Conservation (phyloP, 2,329 filamentous ascomycete species). For the Chrysosphaeria jannelii region DNA sequence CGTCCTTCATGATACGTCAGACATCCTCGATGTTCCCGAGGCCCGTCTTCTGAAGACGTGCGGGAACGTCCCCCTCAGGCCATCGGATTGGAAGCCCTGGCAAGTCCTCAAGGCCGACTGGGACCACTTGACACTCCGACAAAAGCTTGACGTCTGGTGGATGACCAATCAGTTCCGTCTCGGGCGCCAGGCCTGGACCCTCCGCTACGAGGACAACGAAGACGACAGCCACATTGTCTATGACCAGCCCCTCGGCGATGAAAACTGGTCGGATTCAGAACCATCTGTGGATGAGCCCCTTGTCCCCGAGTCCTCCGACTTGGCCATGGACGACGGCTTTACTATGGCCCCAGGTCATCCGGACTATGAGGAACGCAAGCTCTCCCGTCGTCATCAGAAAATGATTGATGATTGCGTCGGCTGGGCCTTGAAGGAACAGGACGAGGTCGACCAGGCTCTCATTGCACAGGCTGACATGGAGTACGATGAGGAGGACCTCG, state of each 20-base stretch:
- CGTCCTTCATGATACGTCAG: too few species aligned
- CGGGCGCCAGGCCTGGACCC: conserved; percentile 3
- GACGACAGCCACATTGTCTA: conserved; percentile 4
- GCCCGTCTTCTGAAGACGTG: conserved; percentile 5
- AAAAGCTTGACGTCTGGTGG: conserved; percentile 11
- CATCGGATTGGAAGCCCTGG: conserved; percentile 13
- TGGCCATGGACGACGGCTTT: too few species aligned
- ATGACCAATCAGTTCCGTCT: conserved; percentile 7
- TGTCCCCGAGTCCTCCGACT: too few species aligned
- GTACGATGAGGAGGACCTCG: conserved; percentile 3
- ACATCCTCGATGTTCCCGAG: conserved; percentile 7
- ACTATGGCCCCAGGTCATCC: too few species aligned
- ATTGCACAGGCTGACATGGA: conserved; percentile 2
- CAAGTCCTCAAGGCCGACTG: conserved; percentile 16
- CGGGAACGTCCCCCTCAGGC: conserved; percentile 9
- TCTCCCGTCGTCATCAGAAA: conserved; percentile 2
- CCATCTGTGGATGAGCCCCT: too few species aligned
- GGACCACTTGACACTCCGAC: conserved; percentile 9
- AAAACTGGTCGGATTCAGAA: not conserved
- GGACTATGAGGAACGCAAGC: not conserved
- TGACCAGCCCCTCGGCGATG: conserved; percentile 7
- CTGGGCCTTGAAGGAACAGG: conserved; percentile 5
- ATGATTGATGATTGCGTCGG: conserved; percentile 4
- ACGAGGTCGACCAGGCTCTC: conserved; percentile 2
- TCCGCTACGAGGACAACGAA: conserved; percentile 9